Evolutionary conservation across 192 early-diverging fungal genomes (phyloP).

Genomic region (Coemansia sp.): DNA sequence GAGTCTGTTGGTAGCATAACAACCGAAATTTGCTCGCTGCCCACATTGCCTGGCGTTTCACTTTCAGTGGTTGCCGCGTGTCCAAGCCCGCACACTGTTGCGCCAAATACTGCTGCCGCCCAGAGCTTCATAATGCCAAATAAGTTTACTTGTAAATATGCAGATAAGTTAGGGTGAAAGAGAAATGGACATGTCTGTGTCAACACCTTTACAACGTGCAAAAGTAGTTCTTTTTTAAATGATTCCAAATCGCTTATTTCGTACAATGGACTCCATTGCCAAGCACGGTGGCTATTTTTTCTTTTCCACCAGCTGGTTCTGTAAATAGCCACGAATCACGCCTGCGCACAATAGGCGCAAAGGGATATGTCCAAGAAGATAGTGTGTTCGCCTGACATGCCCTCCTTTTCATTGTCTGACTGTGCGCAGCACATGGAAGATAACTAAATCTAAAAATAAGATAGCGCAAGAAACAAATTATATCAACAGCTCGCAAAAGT

Average conservation of each 20-base stretch:
- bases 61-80: background rate
- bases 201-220: background rate
- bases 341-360: background rate
- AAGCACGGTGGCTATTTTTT: background rate
- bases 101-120: background rate
- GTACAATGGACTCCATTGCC: background rate
- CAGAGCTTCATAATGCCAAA: background rate
- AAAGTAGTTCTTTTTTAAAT: background rate
- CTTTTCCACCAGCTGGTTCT: background rate
- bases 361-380: background rate
- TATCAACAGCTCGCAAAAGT: constrained; percentile 3
- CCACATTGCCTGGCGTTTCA: background rate
- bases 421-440: background rate
- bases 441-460: too few species aligned
- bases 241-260: background rate
- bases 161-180: background rate
- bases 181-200: background rate
- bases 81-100: background rate
- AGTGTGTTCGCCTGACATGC: background rate
- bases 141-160: background rate
- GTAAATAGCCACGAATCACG: background rate
- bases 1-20: background rate
- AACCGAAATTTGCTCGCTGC: background rate
- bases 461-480: constrained; percentile 1
- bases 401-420: background rate